Base-by-base conservation (phyloP, 371 early-diverging fungal genomes). In the Mucor lusitanicus region DNA sequence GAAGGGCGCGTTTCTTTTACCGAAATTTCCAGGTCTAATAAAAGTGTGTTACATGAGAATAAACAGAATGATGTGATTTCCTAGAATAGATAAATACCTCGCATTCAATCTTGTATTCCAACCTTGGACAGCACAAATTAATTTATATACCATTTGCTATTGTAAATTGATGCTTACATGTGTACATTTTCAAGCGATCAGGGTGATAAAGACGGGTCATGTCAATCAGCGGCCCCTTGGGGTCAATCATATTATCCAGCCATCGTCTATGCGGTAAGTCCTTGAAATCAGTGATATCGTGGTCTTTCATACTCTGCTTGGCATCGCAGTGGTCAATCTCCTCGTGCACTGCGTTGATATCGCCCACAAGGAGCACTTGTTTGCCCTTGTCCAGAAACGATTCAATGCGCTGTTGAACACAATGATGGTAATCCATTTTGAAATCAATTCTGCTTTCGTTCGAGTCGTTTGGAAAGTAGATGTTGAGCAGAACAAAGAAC, bases 321-420 rank as follows among this genome's bases (percentile, higher is more conserved):
- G 95, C 92, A 44, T 94, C 91, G 71, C 90, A 92, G 65, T 95
- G 94, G 65, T 96, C 95, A 44, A 92, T 79, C 40, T 87, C 86
- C 8, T 81, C 76, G 48, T 91, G 93, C n/a, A 85, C 76, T 0
- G 92, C 87, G 69, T 96, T 94, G 56, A 95, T 80, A 65, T 95
- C 95, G 1, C 95, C 97, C 15, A 87, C 83, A 0, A 96, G 70
- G 3, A 95, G 73, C 0, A 94, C 91, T 27, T 91, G 70, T 32
- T 87, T 82, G 0, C 90, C 91, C 15, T 77, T 72, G 9, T 73
- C 61, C n/a, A 86, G 21, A 12, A 88, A 75, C 7, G 71, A 73
- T 6, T 79, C 81, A 2, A 90, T 80, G 1, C 91, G 82, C 12
- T 77, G 63, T 60, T 83, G 77, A 13, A 92, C 74, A 8, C 85